Evolutionary conservation across 1,284 basidiomycete species (phyloP).

Genomic region (Fomitiporia mediterranea): DNA sequence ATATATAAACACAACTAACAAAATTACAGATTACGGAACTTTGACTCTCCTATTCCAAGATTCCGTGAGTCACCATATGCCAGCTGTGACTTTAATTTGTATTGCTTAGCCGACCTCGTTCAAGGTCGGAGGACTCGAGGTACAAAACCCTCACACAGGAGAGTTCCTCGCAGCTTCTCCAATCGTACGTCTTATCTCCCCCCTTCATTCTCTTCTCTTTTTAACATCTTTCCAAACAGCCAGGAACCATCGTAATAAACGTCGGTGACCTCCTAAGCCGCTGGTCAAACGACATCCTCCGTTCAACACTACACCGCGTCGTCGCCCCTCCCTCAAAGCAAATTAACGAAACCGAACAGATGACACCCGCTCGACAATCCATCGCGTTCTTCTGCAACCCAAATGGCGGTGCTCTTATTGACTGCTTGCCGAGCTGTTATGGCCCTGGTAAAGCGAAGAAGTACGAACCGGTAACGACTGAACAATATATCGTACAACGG

Average conservation of each 20-base stretch:
- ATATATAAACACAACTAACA: constrained; percentile 9
- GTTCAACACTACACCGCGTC: constrained; percentile 78
- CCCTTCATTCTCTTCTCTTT: background rate
- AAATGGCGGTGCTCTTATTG: constrained; percentile 63
- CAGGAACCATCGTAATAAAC: constrained; percentile 79
- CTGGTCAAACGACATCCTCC: constrained; percentile 79
- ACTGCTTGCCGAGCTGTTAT: constrained; percentile 67
- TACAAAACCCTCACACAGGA: constrained; percentile 71
- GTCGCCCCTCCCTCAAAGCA: constrained; percentile 61
- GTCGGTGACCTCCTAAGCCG: constrained; percentile 78
- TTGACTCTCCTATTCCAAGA: constrained; percentile 85
- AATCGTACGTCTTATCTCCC: constrained; percentile 47
- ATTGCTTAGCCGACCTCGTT: background rate
- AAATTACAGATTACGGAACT: constrained; percentile 67
- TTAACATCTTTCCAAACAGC: constrained; percentile 35
- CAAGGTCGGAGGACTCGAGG: constrained; percentile 79
- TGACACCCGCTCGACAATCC: constrained; percentile 68
- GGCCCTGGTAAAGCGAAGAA: constrained; percentile 46
- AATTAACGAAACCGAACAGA: constrained; percentile 43
- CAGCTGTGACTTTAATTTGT: background rate
- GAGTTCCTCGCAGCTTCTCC: constrained; percentile 69
- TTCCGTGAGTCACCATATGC: constrained; percentile 35
- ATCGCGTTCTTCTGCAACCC: constrained; percentile 89
- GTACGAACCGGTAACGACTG: constrained; percentile 66
- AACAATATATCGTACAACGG: constrained; percentile 73